Base-by-base conservation (phyloP, 352 stramenopile genomes). In the Lagenidium giganteum region DNA sequence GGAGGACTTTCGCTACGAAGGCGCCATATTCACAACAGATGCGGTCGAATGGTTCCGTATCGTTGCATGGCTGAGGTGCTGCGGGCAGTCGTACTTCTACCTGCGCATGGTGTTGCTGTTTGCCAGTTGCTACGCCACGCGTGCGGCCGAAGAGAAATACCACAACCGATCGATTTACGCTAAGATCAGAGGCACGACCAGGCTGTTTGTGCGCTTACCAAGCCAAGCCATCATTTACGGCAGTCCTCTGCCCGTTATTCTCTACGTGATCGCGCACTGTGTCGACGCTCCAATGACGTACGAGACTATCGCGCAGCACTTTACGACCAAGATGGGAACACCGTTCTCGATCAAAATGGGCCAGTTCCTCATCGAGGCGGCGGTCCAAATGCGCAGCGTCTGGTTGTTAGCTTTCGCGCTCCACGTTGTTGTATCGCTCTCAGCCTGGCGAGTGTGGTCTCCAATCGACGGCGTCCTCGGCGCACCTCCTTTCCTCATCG, bases 181-280 rank as follows among this genome's bases (percentile, higher is more conserved):
- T 4, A 42, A 36, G 34, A 46, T 64, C 18, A 5, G 20, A 11
- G 31, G 34, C 16, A 42, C 35, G 3, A 13, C 37, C 9, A 20
- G 28, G 4, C 39, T n/a, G 2, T 25, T 51, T 16, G 42, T 34
- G 8, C n/a, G 26, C 8, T 42, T 50, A 0, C 62, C 62, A 6
- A 66, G 62, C 26, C 62, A 72, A 39, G 50, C 63, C 1, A 44
- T 66, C 13, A 40, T 69, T 16, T 72, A 73, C 32, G 63, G 63
- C 2, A 66, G 48, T 8, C n/a, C 56, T 8, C 28, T 67, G 16
- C 63, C 63, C 2, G 57, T 73, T 12, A 12, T 20, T 1, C 67
- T 54, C 36, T 73, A 73, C 43, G 32, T 52, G 0, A 1, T 67
- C 2, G 59, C 63, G 1, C 63, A 73, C 21, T 16, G 48, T 3